A percentile compares a stretch with the other conserved stretches of the same genome.
Evolutionary conservation across 495 filamentous ascomycete genomes (phyloP).

Genomic region (Staphylotrichum tortipilum): DNA sequence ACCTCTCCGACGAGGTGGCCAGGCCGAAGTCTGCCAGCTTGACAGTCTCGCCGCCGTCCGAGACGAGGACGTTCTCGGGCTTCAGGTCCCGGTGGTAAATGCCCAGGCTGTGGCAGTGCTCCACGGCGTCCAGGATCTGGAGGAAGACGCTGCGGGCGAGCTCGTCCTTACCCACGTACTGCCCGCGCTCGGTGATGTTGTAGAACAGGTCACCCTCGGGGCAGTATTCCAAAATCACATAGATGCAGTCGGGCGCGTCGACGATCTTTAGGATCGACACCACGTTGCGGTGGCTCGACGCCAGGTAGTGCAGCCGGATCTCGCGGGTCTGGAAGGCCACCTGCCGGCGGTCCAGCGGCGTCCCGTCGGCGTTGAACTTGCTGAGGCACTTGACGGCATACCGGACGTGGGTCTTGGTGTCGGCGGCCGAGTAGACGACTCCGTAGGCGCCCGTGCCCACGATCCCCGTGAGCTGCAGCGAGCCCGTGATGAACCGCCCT

Average conservation of each 20-base stretch:
- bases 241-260: conserved; percentile 87
- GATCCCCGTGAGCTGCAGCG: conserved; percentile 74
- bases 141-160: conserved; percentile 84
- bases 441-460: conserved; percentile 94
- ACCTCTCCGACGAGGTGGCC: conserved; percentile 72
- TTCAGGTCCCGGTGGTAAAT: conserved; percentile 98
- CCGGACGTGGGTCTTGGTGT: conserved; percentile 68
- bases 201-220: conserved; percentile 95
- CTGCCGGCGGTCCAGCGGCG: conserved; percentile 79
- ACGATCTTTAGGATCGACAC: conserved; percentile 92
- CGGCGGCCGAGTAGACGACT: conserved; percentile 88
- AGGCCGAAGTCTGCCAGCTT: conserved; percentile 97
- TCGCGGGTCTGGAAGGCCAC: conserved; percentile 85
- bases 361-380: conserved; percentile 59
- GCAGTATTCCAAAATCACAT: conserved; percentile 95
- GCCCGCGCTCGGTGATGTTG: conserved; percentile 90
- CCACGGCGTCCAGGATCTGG: conserved; percentile 95
- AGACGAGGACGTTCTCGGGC: conserved; percentile 95
- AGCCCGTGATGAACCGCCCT: conserved; percentile 73
- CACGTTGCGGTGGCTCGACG: conserved; percentile 83
- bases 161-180: conserved; percentile 86
- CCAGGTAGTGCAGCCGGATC: conserved; percentile 82
- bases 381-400: conserved; percentile 97
- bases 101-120: conserved; percentile 83
- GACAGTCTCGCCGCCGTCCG: conserved; percentile 75